Evolutionary conservation across 345 rosid genomes (phyloP).

Genomic region (Raphanus raphanistrum): DNA sequence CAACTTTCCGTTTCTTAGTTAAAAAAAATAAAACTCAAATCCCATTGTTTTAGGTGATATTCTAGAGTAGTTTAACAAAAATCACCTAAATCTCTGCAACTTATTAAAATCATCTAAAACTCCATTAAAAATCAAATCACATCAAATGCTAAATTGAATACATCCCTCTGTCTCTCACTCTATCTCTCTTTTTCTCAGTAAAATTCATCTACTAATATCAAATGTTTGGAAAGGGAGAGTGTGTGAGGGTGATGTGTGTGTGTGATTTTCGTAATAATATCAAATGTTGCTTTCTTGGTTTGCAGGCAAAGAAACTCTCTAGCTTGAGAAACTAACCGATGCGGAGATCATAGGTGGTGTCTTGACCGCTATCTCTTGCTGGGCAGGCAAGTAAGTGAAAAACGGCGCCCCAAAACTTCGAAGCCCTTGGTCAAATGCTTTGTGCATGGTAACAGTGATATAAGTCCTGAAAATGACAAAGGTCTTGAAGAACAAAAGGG

Average conservation of each 20-base stretch:
- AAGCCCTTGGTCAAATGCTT: constrained; percentile 44
- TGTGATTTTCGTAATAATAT: background rate
- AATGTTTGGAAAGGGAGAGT: background rate
- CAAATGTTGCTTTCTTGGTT: constrained; percentile 71
- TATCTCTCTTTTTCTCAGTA: background rate
- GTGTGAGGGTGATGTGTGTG: background rate
- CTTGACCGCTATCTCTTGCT: constrained; percentile 55
- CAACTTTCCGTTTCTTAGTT: too few relatives aligned
- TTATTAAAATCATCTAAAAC: too few relatives aligned
- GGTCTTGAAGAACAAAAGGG: constrained; percentile 84
- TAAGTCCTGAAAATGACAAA: constrained; percentile 44
- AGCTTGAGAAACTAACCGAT: constrained; percentile 69
- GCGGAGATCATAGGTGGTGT: constrained; percentile 71
- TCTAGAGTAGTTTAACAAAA: too few relatives aligned
- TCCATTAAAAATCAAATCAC: too few relatives aligned
- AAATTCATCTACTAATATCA: background rate
- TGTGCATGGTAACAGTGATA: constrained; percentile 40
- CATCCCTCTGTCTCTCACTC: too few relatives aligned
- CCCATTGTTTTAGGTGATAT: too few relatives aligned
- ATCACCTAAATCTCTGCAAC: too few relatives aligned
- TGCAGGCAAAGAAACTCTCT: constrained; percentile 88
- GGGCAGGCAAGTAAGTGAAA: constrained; percentile 37
- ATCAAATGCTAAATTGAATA: too few relatives aligned
- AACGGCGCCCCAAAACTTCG: background rate
- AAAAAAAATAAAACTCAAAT: too few relatives aligned